Base-by-base conservation (phyloP, 345 rosid species). In the Euphorbia pulcherrima region DNA sequence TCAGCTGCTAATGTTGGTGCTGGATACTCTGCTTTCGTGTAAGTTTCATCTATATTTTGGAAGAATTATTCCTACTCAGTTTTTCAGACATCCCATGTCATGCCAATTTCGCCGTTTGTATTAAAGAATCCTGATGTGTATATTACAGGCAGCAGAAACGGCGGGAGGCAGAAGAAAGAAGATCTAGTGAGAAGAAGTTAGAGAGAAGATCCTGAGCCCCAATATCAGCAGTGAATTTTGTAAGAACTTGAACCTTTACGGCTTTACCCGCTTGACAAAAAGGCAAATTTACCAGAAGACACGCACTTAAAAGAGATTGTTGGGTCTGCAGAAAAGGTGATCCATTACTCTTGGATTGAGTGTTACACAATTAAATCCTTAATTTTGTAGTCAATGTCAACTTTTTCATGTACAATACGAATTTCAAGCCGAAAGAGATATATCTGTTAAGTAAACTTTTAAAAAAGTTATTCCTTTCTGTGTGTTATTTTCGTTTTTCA, bases 1-100 rank as follows among this genome's bases (percentile, higher is more conserved):
- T 87, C 99, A 30, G 83, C 92, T 71, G 75, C 91, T 52, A 90
- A 81, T 83, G 87, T 83, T 75, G 92, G 97, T 48, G 68, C 89
- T 48, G 97, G 99, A 80, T 91, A 89, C 83, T 77, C 95, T 46
- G 95, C 93, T 60, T 94, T 88, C 27, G 97, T 85, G 96, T 91
- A 83, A 88, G 97, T 77, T 75, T 40, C 14, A 14, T 44, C 29
- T 33, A 13, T n/a, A 7, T 23, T 40, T 21, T 54, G 1, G 1
- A 28, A 5, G 21, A 3, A 30, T 44, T 17, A 35, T 56, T 33
- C 47, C 9, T 64, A 24, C 29, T 41, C 47, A 30, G 17, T 20
- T 30, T 56, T 20, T 12, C n/a, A 0, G 24, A 20, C 13, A 51
- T 26, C 37, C 57, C 10, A 20, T 52, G 26, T 52, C 2, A 1